Evolutionary conservation across 768 basidiomycete species (phyloP).

Genomic region (Coprinopsis sp.): DNA sequence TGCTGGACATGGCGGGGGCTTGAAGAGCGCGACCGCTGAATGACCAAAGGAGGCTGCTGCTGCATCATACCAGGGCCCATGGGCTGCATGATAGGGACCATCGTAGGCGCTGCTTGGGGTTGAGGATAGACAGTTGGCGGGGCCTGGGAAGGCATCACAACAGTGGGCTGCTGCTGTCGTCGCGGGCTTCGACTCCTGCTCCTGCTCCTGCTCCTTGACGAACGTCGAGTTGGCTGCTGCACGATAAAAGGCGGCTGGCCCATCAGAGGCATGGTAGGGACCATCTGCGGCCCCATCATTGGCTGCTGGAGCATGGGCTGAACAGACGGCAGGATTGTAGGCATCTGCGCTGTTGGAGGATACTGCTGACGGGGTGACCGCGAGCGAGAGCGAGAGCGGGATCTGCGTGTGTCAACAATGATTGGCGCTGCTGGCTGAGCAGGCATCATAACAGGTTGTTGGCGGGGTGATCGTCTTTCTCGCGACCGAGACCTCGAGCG

Average conservation of each 20-base stretch:
- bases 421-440: constrained; percentile 4
- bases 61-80: constrained; percentile 4
- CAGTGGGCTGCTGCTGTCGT: too few relatives aligned
- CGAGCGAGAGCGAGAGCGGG: constrained; percentile 20
- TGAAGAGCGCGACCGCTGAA: too few relatives aligned
- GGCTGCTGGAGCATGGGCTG: constrained; percentile 2
- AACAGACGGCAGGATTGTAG: constrained; percentile 7
- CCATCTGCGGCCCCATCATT: not conserved
- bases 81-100: not conserved
- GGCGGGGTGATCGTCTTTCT: constrained; percentile 4
- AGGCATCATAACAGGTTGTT: not conserved
- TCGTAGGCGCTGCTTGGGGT: not conserved
- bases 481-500: constrained; percentile 3
- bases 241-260: not conserved
- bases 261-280: not conserved
- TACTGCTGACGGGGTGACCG: constrained; percentile 15
- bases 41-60: too few relatives aligned
- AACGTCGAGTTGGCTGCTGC: too few relatives aligned
- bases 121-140: too few relatives aligned
- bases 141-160: too few relatives aligned
- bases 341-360: constrained; percentile 9
- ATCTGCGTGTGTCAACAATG: constrained; percentile 6
- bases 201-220: too few relatives aligned
- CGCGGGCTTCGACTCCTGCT: too few relatives aligned
- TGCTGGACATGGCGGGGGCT: too few relatives aligned